Base-by-base conservation (phyloP, 352 stramenopile species). In the Globisporangium viniferum region DNA sequence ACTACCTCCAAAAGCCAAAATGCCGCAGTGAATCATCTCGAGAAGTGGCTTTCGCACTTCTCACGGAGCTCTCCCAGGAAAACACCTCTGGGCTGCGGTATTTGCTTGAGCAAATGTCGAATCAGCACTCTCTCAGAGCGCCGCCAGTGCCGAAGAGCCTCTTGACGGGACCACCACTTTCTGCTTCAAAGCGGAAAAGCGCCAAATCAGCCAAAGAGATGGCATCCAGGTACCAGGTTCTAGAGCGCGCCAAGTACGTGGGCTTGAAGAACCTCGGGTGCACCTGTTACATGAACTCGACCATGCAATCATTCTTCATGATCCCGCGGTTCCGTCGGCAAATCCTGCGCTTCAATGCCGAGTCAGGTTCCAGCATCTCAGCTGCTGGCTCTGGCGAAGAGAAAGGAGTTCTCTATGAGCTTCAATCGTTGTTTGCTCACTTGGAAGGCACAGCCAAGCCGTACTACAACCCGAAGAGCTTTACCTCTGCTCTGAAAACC, bases 201-300 rank as follows among this genome's bases (percentile, higher is more conserved):
- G 65, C 64, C 22, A 90, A 89, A 33, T 48, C 70, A 9, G 64
- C 73, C 10, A 86, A 82, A 64, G 76, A 82, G 20, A 46, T 68
- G 20, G 31, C 64, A 7, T 48, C 58, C 7, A 62, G 46, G 20
- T 66, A 64, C 24, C 71, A 83, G 44, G 55, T 78, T 18, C 62
- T 89, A 24, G 78, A 91, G 60, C 82, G 86, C 8, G 84, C 77
- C 39, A 93, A 93, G 67, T 96, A 97, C 59, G 86, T 97, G 41
- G 96, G 96, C 15, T 71, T 99, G 33, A 97, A 98, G 65, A 99
- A 99, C 64, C 76, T 98, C 39, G 93, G 95, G 1, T 98, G 90
- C 65, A 98, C 97, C 7, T 99, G 96, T 79, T 99, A 99, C 68
- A 71, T 99, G 72, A 99, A 98, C 75, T 96, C 85, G 27, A 97